A percentile compares a stretch with the other conserved stretches of the same genome.
Conservation (phyloP, 2,329 filamentous ascomycete genomes). For the Exophiala aquamarina region DNA sequence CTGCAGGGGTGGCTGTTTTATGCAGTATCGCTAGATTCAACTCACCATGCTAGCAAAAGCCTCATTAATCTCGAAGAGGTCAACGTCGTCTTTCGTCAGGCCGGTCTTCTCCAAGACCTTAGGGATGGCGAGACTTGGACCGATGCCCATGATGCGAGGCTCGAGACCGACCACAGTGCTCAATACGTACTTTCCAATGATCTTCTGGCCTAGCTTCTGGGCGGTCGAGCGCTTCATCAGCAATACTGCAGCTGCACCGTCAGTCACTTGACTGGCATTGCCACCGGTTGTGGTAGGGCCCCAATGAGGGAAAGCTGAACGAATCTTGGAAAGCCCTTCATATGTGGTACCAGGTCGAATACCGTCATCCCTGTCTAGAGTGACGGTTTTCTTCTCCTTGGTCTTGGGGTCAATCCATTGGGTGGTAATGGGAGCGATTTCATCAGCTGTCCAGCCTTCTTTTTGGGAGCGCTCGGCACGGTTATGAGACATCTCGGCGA, state of each 20-base stretch:
- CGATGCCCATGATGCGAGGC: slow-evolving; percentile 93
- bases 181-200: slow-evolving; percentile 90
- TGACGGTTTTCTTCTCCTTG: slow-evolving; percentile 77
- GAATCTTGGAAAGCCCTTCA: slow-evolving; percentile 85
- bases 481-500: slow-evolving; percentile 84
- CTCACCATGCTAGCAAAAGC: slow-evolving; percentile 76
- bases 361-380: slow-evolving; percentile 82
- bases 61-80: slow-evolving; percentile 99
- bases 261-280: slow-evolving; percentile 92
- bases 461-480: slow-evolving; percentile 85
- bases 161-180: slow-evolving; percentile 86
- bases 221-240: slow-evolving; percentile 95
- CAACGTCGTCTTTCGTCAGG: slow-evolving; percentile 83
- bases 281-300: slow-evolving; percentile 86
- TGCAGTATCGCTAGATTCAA: neutral
- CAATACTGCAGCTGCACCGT: slow-evolving; percentile 91
- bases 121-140: slow-evolving; percentile 93
- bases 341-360: slow-evolving; percentile 80
- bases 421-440: slow-evolving; percentile 83
- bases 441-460: slow-evolving; percentile 85
- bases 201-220: slow-evolving; percentile 80
- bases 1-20: no score
- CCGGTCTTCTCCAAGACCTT: slow-evolving; percentile 85
- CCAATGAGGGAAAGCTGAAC: slow-evolving; percentile 83
- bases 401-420: slow-evolving; percentile 89